phyloP scores from a whole-genome alignment of 352 stramenopile species.

The Phytophthora constricta region DNA sequence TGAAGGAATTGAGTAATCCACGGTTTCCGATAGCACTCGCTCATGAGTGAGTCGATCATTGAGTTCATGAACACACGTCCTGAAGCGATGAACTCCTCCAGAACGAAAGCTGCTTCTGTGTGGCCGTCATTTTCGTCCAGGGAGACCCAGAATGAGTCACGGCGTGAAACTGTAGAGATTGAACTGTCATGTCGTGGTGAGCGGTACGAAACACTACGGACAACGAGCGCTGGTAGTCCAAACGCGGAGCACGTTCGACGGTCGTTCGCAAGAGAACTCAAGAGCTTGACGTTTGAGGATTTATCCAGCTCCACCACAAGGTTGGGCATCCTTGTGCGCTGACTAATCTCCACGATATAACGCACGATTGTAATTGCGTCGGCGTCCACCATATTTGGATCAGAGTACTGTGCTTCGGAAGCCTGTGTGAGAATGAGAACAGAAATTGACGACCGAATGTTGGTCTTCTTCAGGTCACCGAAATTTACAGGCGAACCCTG shows the following conservation, averaged over 20 bases:
- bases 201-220: slow-evolving; percentile 53
- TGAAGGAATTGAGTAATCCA: slow-evolving; percentile 78
- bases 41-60: slow-evolving; percentile 77
- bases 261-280: slow-evolving; percentile 76
- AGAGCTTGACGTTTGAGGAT: slow-evolving; percentile 78
- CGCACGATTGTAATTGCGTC: slow-evolving; percentile 84
- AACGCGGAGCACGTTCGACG: slow-evolving; percentile 45
- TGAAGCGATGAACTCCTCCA: slow-evolving; percentile 79
- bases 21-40: slow-evolving; percentile 79
- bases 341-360: slow-evolving; percentile 84
- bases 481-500: slow-evolving; percentile 79
- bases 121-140: slow-evolving; percentile 47
- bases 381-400: slow-evolving; percentile 85
- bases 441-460: slow-evolving; percentile 59
- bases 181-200: slow-evolving; percentile 43
- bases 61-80: slow-evolving; percentile 79
- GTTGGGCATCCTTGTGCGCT: slow-evolving; percentile 69
- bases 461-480: slow-evolving; percentile 69
- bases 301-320: slow-evolving; percentile 78
- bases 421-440: slow-evolving; percentile 72
- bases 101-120: slow-evolving; percentile 48
- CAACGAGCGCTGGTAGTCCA: slow-evolving; percentile 43
- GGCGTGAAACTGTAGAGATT: slow-evolving; percentile 22
- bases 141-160: slow-evolving; percentile 49
- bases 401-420: slow-evolving; percentile 59